phyloP scores from a whole-genome alignment of 2,329 filamentous ascomycete species.

The Trichoderma pleuroti region DNA sequence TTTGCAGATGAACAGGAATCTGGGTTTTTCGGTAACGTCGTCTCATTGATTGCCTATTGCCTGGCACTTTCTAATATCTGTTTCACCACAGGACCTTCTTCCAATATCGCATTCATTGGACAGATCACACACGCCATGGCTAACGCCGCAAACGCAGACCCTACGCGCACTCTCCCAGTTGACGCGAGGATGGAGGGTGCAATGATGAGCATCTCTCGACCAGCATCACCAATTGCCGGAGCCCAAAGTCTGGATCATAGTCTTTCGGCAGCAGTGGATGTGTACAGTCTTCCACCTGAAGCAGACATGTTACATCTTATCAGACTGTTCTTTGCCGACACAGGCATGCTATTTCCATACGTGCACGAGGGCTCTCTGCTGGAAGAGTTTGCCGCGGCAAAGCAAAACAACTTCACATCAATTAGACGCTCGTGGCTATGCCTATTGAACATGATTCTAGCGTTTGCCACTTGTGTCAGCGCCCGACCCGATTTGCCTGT shows the following conservation, averaged over 20 bases:
- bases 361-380: constrained; percentile 1
- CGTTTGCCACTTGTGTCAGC: constrained; percentile 5
- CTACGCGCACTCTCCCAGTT: not conserved
- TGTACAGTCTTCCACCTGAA: not conserved
- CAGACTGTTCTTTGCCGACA: constrained; percentile 7
- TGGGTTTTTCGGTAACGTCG: not conserved
- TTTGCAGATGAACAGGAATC: constrained; percentile 13
- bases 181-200: constrained; percentile 1
- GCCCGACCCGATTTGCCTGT: not conserved
- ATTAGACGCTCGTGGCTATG: not conserved
- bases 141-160: not conserved
- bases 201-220: constrained; percentile 5
- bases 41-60: not conserved
- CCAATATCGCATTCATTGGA: constrained; percentile 5
- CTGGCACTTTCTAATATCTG: not conserved
- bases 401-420: constrained; percentile 4
- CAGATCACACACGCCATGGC: constrained; percentile 6
- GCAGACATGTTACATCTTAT: constrained; percentile 1
- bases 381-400: not conserved
- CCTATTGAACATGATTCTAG: constrained; percentile 2
- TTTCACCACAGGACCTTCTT: not conserved
- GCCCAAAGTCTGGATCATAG: not conserved
- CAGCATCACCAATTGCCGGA: not conserved
- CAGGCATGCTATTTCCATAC: constrained; percentile 11
- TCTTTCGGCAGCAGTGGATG: not conserved